phyloP scores from a whole-genome alignment of 2,329 filamentous ascomycete genomes.

The Trichoderma breve region DNA sequence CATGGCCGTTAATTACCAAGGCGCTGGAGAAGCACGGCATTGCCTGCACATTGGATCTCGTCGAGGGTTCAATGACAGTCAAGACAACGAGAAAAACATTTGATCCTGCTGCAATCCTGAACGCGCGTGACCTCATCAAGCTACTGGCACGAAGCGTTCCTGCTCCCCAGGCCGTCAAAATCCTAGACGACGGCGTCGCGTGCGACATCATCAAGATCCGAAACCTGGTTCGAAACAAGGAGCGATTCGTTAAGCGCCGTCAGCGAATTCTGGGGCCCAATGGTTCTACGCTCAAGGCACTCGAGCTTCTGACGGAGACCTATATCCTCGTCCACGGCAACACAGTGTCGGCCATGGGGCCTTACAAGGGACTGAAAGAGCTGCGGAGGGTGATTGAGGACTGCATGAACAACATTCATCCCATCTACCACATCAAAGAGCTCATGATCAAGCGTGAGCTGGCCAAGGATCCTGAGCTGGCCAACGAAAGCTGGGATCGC shows the following conservation, averaged over 20 bases:
- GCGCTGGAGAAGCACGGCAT: constrained; percentile 85
- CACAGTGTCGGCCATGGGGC: constrained; percentile 88
- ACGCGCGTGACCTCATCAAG: constrained; percentile 92
- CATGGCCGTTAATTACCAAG: constrained; percentile 88
- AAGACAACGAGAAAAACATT: constrained; percentile 90
- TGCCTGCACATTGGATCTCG: constrained; percentile 86
- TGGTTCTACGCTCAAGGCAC: constrained; percentile 87
- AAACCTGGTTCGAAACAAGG: constrained; percentile 86
- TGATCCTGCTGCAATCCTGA: constrained; percentile 89
- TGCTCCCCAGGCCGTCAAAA: constrained; percentile 88
- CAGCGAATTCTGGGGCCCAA: constrained; percentile 90
- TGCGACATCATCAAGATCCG: constrained; percentile 97
- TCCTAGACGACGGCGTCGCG: constrained; percentile 86
- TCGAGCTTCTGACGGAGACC: constrained; percentile 85
- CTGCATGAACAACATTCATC: constrained; percentile 95
- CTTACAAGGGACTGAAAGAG: constrained; percentile 90
- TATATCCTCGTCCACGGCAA: constrained; percentile 97
- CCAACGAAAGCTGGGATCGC: constrained; percentile 88
- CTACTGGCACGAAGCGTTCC: constrained; percentile 88
- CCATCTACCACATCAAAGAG: constrained; percentile 77
- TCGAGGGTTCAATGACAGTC: constrained; percentile 95
- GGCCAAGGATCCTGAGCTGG: constrained; percentile 82
- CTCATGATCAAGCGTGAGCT: constrained; percentile 92
- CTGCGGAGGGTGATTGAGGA: constrained; percentile 86
- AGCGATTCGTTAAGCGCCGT: constrained; percentile 90